Evolutionary conservation across 352 stramenopile species (phyloP), one percentile per base, ranked within the genome.

Genomic region (Achlya hypogyna): DNA sequence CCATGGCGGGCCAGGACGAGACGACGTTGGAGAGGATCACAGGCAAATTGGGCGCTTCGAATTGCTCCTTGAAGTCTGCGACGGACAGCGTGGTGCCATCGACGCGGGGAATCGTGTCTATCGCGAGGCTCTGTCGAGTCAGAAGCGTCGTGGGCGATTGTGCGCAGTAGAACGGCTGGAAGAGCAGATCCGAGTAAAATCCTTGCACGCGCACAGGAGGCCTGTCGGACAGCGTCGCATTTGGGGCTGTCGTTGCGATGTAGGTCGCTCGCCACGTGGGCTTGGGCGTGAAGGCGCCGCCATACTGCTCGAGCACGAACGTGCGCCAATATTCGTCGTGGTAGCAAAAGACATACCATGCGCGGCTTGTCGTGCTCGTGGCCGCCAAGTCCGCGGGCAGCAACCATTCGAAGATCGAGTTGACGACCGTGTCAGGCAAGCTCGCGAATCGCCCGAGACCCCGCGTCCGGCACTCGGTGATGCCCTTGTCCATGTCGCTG

Each of bases 151-250:
- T 86, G 8, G 81, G 82, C 23, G 79, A 73, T 1, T 73, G 72
- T 1, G 81, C 79, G 51, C 84, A 94, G 70, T 90, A 91, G 72
- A 89, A 93, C 51, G 86, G 82, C 71, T 93, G 86, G 73, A 95
- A 96, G 22, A 95, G 73, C 58, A 92, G 53, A 53, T 96, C 87
- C n/a, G 82, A 93, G 71, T 93, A 96, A 58, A 96, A 78, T 9
- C 83, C 83, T 20, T 76, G 45, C 12, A 94, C 75, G 27, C 53
- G 65, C 34, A 94, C 75, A 10, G 75, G 77, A 10, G 3, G 22
- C 8, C 69, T 43, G 2, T 5, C 29, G 6, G 23, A 43, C 18
- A 14, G 20, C 25, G 29, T 22, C 18, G 23, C 45, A 25, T n/a
- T 16, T 5, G 64, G 76, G 1, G 63, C 70, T 47, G 79, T 86